Percentiles rank a stretch among this genome's conserved stretches.
These are phyloP conservation scores for Cylindricascospora bacillispora DNA, from an alignment of 1,139 yeast genomes.

Conservation along the genomic window DNA sequence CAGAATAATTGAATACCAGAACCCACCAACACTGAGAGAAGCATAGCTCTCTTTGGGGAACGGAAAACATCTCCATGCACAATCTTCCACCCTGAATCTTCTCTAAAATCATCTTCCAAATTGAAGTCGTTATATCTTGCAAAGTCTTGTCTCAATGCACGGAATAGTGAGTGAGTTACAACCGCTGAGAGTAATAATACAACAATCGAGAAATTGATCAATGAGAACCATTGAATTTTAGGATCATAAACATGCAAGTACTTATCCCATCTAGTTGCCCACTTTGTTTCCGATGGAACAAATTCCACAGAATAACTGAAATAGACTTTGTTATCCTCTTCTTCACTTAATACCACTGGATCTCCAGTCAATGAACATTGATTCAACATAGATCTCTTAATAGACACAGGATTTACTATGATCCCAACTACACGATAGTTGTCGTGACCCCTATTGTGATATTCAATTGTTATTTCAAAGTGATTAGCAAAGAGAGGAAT, in stretches of 20 bases:
- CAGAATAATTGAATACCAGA: slow-evolving; percentile 76
- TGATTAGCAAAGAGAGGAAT: slow-evolving; percentile 61
- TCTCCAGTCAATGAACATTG: slow-evolving; percentile 27
- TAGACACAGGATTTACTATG: slow-evolving; percentile 56
- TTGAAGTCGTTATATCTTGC: slow-evolving; percentile 81
- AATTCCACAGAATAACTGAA: slow-evolving; percentile 59
- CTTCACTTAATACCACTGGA: slow-evolving; percentile 34
- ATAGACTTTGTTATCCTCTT: slow-evolving; percentile 32
- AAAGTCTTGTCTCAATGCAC: slow-evolving; percentile 77
- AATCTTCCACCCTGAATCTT: slow-evolving; percentile 96
- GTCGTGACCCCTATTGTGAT: slow-evolving; percentile 60
- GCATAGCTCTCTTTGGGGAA: slow-evolving; percentile 58
- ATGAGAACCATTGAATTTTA: slow-evolving; percentile 89
- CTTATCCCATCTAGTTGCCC: slow-evolving; percentile 99
- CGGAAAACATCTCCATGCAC: slow-evolving; percentile 94
- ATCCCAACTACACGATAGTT: slow-evolving; percentile 86
- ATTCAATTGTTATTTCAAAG: slow-evolving; percentile 65
- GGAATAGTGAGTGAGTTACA: slow-evolving; percentile 65
- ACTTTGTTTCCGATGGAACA: slow-evolving; percentile 54
- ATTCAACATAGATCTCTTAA: slow-evolving; percentile 32
- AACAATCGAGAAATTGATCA: slow-evolving; percentile 70
- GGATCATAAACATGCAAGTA: slow-evolving; percentile 87
- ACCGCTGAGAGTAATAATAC: slow-evolving; percentile 67
- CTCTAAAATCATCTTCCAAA: slow-evolving; percentile 76
- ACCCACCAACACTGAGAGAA: slow-evolving; percentile 73